Evolutionary conservation across 2,329 filamentous ascomycete genomes (phyloP), one percentile per base, ranked within the genome.

Genomic region (Venturia aucupariae): DNA sequence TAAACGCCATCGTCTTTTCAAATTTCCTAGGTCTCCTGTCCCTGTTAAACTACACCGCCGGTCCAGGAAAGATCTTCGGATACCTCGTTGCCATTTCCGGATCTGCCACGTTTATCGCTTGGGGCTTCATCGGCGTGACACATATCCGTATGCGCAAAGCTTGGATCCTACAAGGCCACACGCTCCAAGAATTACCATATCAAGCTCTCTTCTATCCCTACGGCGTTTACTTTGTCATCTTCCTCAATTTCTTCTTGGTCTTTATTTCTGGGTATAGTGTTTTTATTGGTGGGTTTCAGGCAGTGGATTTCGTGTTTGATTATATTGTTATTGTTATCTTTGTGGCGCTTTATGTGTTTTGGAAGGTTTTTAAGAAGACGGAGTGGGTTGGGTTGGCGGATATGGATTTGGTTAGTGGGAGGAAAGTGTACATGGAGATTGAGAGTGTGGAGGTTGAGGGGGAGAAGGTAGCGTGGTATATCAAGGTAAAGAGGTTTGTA

Each of bases 181-280:
- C 72, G 0, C 67, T 73, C 0, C 63, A 67, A 6, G 66, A 68
- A 22, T 71, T 80, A 63, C 77, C 77, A 0, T 80, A 79, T 62
- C 67, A 71, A 6, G 76, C 74, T 27, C 67, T 69, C 1, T 66
- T 79, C 10, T 74, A 79, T 62, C 78, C 78, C 0, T 80, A 72
- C 54, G 72, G 74, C 3, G 73, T 75, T 0, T 80, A 76, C 57
- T 68, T 74, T 42, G 73, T 73, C 0, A 64, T 78, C 0, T 66
- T 65, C 27, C 66, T 76, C 2, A 73, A 72, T 0, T 41, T 68
- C 2, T 51, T 77, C 44, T 86, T 96, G 35, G 81, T 97, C 38
- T 73, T 89, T 55, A 90, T 90, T 1, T 92, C 97, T 73, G 75
- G 75, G 17, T 78, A 77, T 66, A 76, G 73, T 74, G 0, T 78